These are phyloP conservation scores for Persicaria maculosa DNA, from an alignment of 148 eudicot genomes.

Conservation along the genomic window DNA sequence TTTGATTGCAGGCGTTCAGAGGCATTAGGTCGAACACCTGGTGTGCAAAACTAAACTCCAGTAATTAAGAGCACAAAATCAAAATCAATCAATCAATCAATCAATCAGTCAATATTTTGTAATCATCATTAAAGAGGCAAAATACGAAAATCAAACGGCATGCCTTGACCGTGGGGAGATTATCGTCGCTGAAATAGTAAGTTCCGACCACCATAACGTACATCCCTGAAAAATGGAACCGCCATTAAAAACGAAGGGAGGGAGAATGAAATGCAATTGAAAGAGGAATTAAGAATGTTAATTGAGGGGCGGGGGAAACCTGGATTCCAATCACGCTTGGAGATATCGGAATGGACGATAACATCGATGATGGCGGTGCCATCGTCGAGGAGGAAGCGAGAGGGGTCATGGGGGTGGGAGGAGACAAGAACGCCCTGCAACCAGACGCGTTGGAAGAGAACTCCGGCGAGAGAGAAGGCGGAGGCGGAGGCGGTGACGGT, in stretches of 20 bases:
- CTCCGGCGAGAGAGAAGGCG: constrained; percentile 37
- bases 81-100: neutral
- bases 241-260: neutral
- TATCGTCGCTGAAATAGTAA: constrained; percentile 24
- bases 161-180: constrained; percentile 53
- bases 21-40: constrained; percentile 20
- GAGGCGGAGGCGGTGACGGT: constrained; percentile 27
- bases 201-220: constrained; percentile 88
- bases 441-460: constrained; percentile 96
- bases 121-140: neutral
- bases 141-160: neutral
- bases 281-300: neutral
- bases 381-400: constrained; percentile 58
- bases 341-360: constrained; percentile 24
- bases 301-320: constrained; percentile 13
- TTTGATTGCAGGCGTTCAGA: neutral
- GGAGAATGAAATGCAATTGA: neutral
- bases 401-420: constrained; percentile 19
- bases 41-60: neutral
- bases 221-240: constrained; percentile 39
- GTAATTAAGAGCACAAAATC: neutral
- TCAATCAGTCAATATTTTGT: neutral
- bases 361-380: constrained; percentile 68
- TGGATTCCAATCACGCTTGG: constrained; percentile 27
- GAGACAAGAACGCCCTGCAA: constrained; percentile 71